Evolutionary conservation across 306 rosid species (phyloP).

Genomic region (Sechiopsis laciniata): DNA sequence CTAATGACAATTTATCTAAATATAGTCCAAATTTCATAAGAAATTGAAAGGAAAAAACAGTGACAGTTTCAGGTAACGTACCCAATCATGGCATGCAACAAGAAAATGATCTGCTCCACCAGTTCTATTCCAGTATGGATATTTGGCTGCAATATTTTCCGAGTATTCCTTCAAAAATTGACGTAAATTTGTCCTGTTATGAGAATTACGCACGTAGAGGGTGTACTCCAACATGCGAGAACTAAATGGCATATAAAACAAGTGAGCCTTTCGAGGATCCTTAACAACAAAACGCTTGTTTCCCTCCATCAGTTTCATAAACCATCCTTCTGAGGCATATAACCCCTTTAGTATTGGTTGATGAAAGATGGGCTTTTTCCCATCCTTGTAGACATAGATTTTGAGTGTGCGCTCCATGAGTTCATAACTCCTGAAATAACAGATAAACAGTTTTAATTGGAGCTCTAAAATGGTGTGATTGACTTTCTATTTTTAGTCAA

Average conservation of each 20-base stretch:
- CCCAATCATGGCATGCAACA: conserved; percentile 36
- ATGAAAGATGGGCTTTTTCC: conserved; percentile 82
- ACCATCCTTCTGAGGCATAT: conserved; percentile 95
- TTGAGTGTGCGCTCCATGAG: conserved; percentile 79
- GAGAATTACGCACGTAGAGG: conserved; percentile 78
- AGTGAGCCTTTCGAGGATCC: conserved; percentile 81
- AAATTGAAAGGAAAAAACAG: neutral
- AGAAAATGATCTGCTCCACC: conserved; percentile 62
- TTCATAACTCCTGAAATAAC: conserved; percentile 70
- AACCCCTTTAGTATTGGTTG: conserved; percentile 76
- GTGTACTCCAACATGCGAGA: conserved; percentile 65
- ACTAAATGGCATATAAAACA: conserved; percentile 89
- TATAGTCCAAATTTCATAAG: neutral
- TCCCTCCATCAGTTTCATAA: conserved; percentile 90
- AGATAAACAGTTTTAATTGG: conserved; percentile 12
- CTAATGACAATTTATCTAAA: neutral
- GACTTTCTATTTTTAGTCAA: neutral
- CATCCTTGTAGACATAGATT: conserved; percentile 81
- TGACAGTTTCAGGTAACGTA: conserved; percentile 26
- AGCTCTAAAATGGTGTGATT: neutral
- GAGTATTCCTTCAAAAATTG: conserved; percentile 62
- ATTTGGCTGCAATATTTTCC: conserved; percentile 65
- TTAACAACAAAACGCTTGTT: conserved; percentile 57
- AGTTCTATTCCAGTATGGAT: conserved; percentile 70
- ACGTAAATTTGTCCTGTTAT: conserved; percentile 84